Conservation (phyloP, 768 basidiomycete genomes). For the Boletus subcaerulescens region DNA sequence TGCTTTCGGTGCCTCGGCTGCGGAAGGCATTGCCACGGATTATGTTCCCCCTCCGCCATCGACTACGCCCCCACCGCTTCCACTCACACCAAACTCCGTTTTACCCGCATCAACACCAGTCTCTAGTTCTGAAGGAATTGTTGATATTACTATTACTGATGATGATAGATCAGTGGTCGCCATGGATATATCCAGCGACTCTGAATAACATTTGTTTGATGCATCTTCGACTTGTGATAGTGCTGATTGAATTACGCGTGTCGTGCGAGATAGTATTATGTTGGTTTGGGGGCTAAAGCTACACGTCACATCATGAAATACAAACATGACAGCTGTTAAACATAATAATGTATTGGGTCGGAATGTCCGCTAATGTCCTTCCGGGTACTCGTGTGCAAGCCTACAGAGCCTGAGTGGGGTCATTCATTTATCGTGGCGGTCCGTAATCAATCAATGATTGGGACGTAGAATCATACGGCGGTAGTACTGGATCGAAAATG, state of each 20-base stretch:
- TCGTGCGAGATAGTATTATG: not conserved
- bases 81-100: conserved; percentile 16
- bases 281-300: conserved; percentile 19
- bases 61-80: conserved; percentile 33
- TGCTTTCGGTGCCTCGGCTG: conserved; percentile 9
- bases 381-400: conserved; percentile 8
- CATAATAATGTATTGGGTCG: conserved; percentile 6
- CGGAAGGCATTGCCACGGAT: conserved; percentile 9
- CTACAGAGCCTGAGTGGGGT: conserved; percentile 8
- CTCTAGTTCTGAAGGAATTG: not conserved
- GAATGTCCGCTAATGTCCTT: conserved; percentile 19
- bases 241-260: not conserved
- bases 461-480: conserved; percentile 21
- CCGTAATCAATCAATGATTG: conserved; percentile 20
- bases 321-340: conserved; percentile 10
- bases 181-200: conserved; percentile 30
- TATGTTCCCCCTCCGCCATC: conserved; percentile 34
- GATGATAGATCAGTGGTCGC: conserved; percentile 15
- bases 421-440: conserved; percentile 18
- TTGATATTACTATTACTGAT: not conserved
- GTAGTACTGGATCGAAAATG: conserved; percentile 29
- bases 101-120: not conserved
- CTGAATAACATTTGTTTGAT: conserved; percentile 14
- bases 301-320: conserved; percentile 25
- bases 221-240: not conserved